Percentiles rank a stretch among this genome's conserved stretches.
Conservation (phyloP, 192 early-diverging fungal genomes). For the Coemansia sp. region DNA sequence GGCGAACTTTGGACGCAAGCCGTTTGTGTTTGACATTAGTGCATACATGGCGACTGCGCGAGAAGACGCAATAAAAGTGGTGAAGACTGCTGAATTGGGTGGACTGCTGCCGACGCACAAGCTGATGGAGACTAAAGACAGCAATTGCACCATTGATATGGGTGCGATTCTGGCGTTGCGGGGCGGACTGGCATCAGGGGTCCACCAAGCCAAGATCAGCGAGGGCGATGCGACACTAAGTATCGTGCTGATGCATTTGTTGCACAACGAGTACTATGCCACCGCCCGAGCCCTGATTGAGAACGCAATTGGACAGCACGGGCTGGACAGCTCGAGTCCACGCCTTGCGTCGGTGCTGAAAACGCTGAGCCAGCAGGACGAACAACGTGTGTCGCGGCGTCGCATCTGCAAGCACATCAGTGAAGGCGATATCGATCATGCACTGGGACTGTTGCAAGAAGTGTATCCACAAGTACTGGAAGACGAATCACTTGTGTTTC, state of each 20-base stretch:
- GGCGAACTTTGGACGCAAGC: slow-evolving; percentile 63
- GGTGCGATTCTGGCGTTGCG: slow-evolving; percentile 10
- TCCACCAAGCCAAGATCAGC: slow-evolving; percentile 5
- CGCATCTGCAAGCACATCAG: slow-evolving; percentile 62
- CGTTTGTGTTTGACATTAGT: slow-evolving; percentile 64
- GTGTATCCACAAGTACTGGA: slow-evolving; percentile 70
- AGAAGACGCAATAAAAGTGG: slow-evolving; percentile 21
- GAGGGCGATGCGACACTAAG: slow-evolving; percentile 26
- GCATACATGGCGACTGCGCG: slow-evolving; percentile 26
- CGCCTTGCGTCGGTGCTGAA: slow-evolving; percentile 23
- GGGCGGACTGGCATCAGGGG: background rate
- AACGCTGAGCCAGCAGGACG: slow-evolving; percentile 34
- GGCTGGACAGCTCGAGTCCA: background rate
- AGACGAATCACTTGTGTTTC: slow-evolving; percentile 70
- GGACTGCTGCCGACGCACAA: slow-evolving; percentile 12
- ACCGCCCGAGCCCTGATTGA: slow-evolving; percentile 70
- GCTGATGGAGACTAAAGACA: background rate
- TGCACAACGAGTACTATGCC: slow-evolving; percentile 79
- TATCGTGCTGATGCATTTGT: slow-evolving; percentile 76
- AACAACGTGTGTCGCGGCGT: slow-evolving; percentile 29
- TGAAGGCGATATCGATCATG: slow-evolving; percentile 73
- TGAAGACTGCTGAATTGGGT: slow-evolving; percentile 9
- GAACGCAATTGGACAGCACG: slow-evolving; percentile 34
- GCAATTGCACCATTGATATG: background rate
- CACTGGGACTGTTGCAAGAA: slow-evolving; percentile 64